Percentiles rank a stretch among this genome's conserved stretches.
These are phyloP conservation scores for Elaeis oleifera DNA, from an alignment of 202 grass and related monocot species.

Conservation along the genomic window DNA sequence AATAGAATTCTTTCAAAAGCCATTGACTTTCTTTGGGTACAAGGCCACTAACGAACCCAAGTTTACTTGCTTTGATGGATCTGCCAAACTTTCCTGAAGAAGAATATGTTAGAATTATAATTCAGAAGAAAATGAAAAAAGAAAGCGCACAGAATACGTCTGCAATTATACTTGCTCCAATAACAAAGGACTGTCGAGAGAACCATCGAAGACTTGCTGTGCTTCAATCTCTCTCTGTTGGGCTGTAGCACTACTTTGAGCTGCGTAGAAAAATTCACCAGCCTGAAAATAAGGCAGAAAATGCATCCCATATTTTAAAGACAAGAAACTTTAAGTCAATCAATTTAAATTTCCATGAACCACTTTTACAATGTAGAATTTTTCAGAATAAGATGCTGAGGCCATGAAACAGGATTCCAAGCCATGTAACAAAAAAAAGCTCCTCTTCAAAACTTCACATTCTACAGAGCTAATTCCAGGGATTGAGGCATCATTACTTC, in stretches of 20 bases:
- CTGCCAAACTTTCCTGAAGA: slow-evolving; percentile 61
- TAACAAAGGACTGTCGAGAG: slow-evolving; percentile 74
- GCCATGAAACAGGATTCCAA: no score
- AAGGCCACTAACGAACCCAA: slow-evolving; percentile 85
- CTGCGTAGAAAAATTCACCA: slow-evolving; percentile 75
- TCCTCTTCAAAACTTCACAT: no score
- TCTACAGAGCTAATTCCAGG: no score
- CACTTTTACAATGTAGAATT: no score
- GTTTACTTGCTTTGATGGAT: slow-evolving; percentile 86
- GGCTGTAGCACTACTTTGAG: slow-evolving; percentile 70
- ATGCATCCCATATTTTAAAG: no score
- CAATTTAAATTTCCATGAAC: no score
- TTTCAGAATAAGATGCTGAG: no score
- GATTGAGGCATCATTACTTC: no score
- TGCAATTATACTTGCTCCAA: slow-evolving; percentile 53
- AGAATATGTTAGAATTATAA: slow-evolving; percentile 8
- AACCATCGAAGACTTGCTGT: slow-evolving; percentile 52
- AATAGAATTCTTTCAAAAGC: slow-evolving; percentile 96
- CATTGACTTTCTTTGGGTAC: slow-evolving; percentile 95
- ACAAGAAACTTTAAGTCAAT: no score
- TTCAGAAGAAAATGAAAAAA: background rate
- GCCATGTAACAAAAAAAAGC: no score
- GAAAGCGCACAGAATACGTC: background rate
- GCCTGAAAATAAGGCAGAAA: slow-evolving; percentile 33
- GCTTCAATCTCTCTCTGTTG: slow-evolving; percentile 67